Evolutionary conservation across 2,329 filamentous ascomycete species (phyloP).

Genomic region (Myotisia sp.): DNA sequence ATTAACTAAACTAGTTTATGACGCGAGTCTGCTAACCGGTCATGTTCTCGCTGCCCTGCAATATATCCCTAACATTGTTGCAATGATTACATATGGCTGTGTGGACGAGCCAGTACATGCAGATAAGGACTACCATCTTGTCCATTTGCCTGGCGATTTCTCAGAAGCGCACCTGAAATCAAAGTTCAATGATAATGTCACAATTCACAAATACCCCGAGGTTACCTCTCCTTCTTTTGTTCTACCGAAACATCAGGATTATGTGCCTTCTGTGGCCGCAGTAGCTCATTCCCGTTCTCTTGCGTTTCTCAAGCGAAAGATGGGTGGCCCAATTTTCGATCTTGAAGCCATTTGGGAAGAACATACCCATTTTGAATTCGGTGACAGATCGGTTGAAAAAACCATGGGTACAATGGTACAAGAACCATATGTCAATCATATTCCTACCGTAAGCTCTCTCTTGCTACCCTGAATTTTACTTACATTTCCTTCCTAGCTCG

Average conservation of each 20-base stretch:
- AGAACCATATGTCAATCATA: conserved; percentile 19
- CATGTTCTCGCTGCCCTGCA: conserved; percentile 12
- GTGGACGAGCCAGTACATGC: not conserved
- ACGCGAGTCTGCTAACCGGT: conserved; percentile 9
- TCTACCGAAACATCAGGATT: conserved; percentile 38
- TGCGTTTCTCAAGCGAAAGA: conserved; percentile 47
- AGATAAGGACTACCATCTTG: conserved; percentile 6
- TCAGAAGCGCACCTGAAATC: conserved; percentile 4
- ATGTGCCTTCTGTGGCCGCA: conserved; percentile 40
- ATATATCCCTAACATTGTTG: conserved; percentile 15
- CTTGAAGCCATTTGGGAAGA: conserved; percentile 68
- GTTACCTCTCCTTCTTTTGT: conserved; percentile 32
- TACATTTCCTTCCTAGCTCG: not conserved
- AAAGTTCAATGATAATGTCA: conserved; percentile 11
- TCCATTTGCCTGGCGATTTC: conserved; percentile 18
- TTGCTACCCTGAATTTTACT: no score
- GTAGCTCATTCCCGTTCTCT: conserved; percentile 54
- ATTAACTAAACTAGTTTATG: conserved; percentile 14
- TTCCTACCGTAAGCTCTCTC: conserved; percentile 37
- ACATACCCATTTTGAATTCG: conserved; percentile 59
- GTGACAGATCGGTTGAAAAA: conserved; percentile 48
- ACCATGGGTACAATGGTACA: conserved; percentile 21
- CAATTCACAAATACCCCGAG: conserved; percentile 34
- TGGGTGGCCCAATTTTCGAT: conserved; percentile 55
- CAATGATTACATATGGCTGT: conserved; percentile 22